Percentiles rank a stretch among this genome's conserved stretches.
phyloP scores from a whole-genome alignment of 768 basidiomycete species.

The Amyloporia xantha region DNA sequence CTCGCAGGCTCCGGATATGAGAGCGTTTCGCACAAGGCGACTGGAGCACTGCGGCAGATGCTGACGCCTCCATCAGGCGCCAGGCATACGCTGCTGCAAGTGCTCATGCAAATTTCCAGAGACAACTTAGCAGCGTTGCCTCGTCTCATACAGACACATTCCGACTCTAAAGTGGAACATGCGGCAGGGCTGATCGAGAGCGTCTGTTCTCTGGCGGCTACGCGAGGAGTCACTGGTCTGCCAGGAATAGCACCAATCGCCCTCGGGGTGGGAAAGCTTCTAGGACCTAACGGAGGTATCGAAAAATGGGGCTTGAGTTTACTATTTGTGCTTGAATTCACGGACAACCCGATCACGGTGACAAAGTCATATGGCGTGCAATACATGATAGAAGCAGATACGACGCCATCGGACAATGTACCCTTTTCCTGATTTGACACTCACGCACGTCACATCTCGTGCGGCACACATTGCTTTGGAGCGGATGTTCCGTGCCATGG shows the following conservation, averaged over 20 bases:
- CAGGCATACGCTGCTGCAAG: constrained; percentile 43
- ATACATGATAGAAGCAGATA: constrained; percentile 48
- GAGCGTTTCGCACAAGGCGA: constrained; percentile 45
- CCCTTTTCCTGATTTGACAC: constrained; percentile 54
- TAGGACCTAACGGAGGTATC: constrained; percentile 78
- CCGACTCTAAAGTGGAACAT: constrained; percentile 72
- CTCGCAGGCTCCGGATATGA: constrained; percentile 56
- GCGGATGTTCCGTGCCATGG: constrained; percentile 69
- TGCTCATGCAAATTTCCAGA: constrained; percentile 53
- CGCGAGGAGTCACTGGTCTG: neutral
- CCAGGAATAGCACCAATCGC: constrained; percentile 37
- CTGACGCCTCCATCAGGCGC: constrained; percentile 35
- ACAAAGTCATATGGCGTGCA: constrained; percentile 44
- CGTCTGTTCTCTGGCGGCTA: constrained; percentile 47
- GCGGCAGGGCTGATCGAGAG: constrained; percentile 62
- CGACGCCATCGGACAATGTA: constrained; percentile 27
- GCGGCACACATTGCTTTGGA: constrained; percentile 50
- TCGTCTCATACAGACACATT: constrained; percentile 57
- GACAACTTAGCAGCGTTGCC: constrained; percentile 69
- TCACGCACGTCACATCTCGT: constrained; percentile 49
- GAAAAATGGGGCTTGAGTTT: constrained; percentile 92
- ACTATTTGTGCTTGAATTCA: constrained; percentile 74
- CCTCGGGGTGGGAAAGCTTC: constrained; percentile 48
- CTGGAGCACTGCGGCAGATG: constrained; percentile 38
- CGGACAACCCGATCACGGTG: constrained; percentile 41